A percentile compares a stretch with the other conserved stretches of the same genome.
Evolutionary conservation across 495 filamentous ascomycete genomes (phyloP).

Genomic region (Penicillium bialowiezense): DNA sequence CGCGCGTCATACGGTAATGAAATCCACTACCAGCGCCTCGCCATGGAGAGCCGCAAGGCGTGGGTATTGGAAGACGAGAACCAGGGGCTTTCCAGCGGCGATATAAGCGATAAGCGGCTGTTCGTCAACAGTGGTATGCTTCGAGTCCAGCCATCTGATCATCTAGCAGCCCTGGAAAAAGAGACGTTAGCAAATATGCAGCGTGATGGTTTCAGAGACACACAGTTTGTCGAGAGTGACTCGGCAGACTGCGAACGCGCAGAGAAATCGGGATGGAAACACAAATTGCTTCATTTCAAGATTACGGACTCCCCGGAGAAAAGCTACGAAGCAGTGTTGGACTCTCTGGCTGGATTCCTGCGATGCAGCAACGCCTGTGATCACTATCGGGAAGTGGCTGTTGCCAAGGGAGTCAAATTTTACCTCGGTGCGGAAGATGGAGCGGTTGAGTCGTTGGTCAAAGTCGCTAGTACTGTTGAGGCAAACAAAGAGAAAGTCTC

Average conservation of each 20-base stretch:
- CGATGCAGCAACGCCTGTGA: slow-evolving; percentile 16
- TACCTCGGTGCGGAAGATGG: slow-evolving; percentile 9
- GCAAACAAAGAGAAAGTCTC: slow-evolving; percentile 16
- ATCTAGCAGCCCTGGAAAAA: slow-evolving; percentile 7
- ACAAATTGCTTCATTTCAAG: slow-evolving; percentile 12
- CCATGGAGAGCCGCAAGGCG: slow-evolving; percentile 11
- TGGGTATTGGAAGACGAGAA: slow-evolving; percentile 16
- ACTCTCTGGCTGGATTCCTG: slow-evolving; percentile 16
- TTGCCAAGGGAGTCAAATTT: slow-evolving; percentile 11
- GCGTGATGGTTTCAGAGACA: slow-evolving; percentile 15
- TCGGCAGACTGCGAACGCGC: slow-evolving; percentile 14
- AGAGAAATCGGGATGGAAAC: slow-evolving; percentile 9
- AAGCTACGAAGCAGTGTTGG: slow-evolving; percentile 13
- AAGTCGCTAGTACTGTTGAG: slow-evolving; percentile 1
- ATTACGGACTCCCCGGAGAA: slow-evolving; percentile 9
- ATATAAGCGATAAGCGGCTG: slow-evolving; percentile 1
- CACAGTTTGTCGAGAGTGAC: slow-evolving; percentile 16
- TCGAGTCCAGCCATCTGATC: slow-evolving; percentile 13
- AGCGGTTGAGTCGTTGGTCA: slow-evolving; percentile 10
- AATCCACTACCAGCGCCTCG: slow-evolving; percentile 18
- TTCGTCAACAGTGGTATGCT: slow-evolving; percentile 17
- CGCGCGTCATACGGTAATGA: slow-evolving; percentile 18
- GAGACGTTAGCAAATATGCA: slow-evolving; percentile 15
- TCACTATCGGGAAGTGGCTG: slow-evolving; percentile 13
- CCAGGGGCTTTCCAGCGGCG: not conserved